Base-by-base conservation (phyloP, 2,329 filamentous ascomycete genomes). In the Fusarium sp. region DNA sequence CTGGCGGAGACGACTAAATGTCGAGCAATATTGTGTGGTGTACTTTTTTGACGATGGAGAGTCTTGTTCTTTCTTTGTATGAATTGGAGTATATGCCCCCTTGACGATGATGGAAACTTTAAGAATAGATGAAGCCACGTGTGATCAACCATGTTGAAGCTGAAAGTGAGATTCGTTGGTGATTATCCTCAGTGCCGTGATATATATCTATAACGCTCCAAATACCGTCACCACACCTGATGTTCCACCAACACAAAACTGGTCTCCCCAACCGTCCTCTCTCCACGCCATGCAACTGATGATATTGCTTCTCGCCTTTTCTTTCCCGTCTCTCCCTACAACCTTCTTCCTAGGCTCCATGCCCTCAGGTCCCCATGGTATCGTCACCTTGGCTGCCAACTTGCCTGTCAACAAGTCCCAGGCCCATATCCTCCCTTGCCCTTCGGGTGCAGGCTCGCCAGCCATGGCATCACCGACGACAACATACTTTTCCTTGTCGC, bases 391-490 rank as follows among this genome's bases (percentile, higher is more conserved):
- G 35, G 93, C 90, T 67, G 90, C 86, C 60, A 93, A 80, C 64
- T 91, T 89, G 1, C 94, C 95, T 7, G 89, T 92, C 64, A 98
- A 81, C 22, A 97, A 85, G 84, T 98, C 95, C 96, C 96, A 98
- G 2, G 91, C 94, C 85, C 92, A 92, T 9, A 95, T 83, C 78
- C 87, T 87, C 3, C 93, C 93, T 70, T 92, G 86, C 4, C 84
- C 84, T 58, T 71, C 68, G 3, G 64, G 45, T 22, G 65, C 79
- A 42, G 73, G 33, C 33, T 77, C 80, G 22, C 69, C 80, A 1
- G 75, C 78, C 63, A 89, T 87, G 82, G 98, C 95, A 78, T 95
- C 95, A 9, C 96, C 96, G 60, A 91, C 93, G 5, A 98, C 79
- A 2, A 97, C 94, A 58, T 93, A 92, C 69, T 90, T 91, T 82